phyloP scores from a whole-genome alignment of 805 yeast genomes.

The Starmerella riodocensis region DNA sequence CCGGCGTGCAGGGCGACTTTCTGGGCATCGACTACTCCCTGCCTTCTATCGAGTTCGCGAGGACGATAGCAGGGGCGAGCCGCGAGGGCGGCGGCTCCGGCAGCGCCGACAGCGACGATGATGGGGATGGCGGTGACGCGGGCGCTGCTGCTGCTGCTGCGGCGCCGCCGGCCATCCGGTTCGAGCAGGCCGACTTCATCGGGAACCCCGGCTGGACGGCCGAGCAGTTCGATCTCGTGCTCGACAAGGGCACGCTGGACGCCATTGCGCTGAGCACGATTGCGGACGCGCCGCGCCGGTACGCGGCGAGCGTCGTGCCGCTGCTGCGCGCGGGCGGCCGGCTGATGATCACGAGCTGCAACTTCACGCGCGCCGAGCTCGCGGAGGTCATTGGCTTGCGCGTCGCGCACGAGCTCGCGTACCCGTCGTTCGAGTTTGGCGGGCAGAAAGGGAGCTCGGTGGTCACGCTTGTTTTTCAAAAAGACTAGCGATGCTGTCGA shows the following conservation, averaged over 20 bases:
- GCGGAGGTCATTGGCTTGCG: slow-evolving; percentile 28
- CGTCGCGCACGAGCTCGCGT: slow-evolving; percentile 35
- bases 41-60: slow-evolving; percentile 66
- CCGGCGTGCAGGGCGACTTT: slow-evolving; percentile 42
- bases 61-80: slow-evolving; percentile 35
- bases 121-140: no score
- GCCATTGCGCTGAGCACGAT: slow-evolving; percentile 76
- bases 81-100: slow-evolving; percentile 15
- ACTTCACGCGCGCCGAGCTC: slow-evolving; percentile 76
- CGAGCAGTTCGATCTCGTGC: slow-evolving; percentile 51
- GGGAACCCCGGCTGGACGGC: slow-evolving; percentile 29
- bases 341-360: slow-evolving; percentile 77
- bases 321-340: slow-evolving; percentile 46
- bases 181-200: slow-evolving; percentile 61
- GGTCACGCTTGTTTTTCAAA: slow-evolving; percentile 63
- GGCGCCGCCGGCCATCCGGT: no score
- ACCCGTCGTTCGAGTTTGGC: slow-evolving; percentile 79
- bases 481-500: slow-evolving; percentile 26
- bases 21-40: slow-evolving; percentile 80
- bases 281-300: slow-evolving; percentile 32
- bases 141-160: no score
- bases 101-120: slow-evolving; percentile 17
- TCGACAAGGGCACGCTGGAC: slow-evolving; percentile 93
- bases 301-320: slow-evolving; percentile 46
- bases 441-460: slow-evolving; percentile 81